Evolutionary conservation across 2,329 filamentous ascomycete species (phyloP).

Genomic region (Thielaviopsis musarum): DNA sequence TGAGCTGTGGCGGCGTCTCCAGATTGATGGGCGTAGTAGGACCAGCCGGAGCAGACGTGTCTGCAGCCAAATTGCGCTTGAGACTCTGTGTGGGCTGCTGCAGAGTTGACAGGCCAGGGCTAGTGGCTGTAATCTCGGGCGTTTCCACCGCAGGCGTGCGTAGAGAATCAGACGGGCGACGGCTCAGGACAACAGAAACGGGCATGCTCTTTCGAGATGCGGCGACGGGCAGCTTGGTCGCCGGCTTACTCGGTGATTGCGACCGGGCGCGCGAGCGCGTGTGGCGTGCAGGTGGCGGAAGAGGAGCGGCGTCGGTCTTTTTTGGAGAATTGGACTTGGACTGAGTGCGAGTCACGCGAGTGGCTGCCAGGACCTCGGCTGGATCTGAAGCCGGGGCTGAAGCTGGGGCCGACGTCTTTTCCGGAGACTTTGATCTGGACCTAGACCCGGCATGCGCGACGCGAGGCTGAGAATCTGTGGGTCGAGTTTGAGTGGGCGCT

Average conservation of each 20-base stretch:
- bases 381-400: not conserved
- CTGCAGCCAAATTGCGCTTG: not conserved
- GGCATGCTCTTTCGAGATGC: not conserved
- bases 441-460: not conserved
- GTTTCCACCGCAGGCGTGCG: not conserved
- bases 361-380: not conserved
- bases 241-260: constrained; percentile 7
- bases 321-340: constrained; percentile 8
- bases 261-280: not conserved
- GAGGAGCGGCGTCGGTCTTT: constrained; percentile 1
- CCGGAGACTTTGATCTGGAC: not conserved
- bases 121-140: constrained; percentile 1
- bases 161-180: not conserved
- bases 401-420: not conserved
- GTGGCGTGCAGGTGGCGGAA: not conserved
- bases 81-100: not conserved
- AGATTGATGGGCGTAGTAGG: constrained; percentile 9
- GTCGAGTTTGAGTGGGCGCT: not conserved
- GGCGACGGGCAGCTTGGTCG: not conserved
- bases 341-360: constrained; percentile 6
- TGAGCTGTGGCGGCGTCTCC: constrained; percentile 6
- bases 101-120: not conserved
- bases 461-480: not conserved
- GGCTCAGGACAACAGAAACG: not conserved
- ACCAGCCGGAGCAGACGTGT: not conserved